phyloP scores from a whole-genome alignment of 148 eudicot species.

The Silene uniflora region DNA sequence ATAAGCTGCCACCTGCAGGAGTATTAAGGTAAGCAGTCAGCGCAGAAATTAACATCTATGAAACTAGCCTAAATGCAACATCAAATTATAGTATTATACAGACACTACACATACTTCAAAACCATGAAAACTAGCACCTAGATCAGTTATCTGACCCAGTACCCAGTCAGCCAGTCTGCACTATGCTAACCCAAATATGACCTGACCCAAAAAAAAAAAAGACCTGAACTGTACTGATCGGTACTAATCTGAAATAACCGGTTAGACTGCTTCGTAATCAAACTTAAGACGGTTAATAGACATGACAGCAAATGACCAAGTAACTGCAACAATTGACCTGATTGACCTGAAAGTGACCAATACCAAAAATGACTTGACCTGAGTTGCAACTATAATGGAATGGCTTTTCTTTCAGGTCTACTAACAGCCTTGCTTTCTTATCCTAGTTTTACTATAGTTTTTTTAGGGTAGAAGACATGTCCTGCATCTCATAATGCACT shows the following conservation, averaged over 20 bases:
- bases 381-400: background rate
- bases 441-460: background rate
- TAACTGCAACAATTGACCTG: background rate
- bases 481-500: background rate
- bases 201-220: background rate
- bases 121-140: too few relatives aligned
- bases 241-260: background rate
- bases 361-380: background rate
- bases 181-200: background rate
- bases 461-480: background rate
- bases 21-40: background rate
- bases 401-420: background rate
- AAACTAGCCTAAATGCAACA: background rate
- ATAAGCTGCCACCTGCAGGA: conserved; percentile 78
- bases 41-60: background rate
- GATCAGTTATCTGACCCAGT: too few relatives aligned
- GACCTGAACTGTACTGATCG: background rate
- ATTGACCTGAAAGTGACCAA: background rate
- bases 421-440: too few relatives aligned
- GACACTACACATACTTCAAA: too few relatives aligned
- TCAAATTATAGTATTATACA: background rate
- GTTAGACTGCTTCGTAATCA: background rate
- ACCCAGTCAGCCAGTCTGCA: too few relatives aligned
- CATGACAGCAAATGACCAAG: too few relatives aligned
- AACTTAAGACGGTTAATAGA: background rate